These are phyloP conservation scores for Dactylis glomerata DNA, from an alignment of 176 grass and related monocot genomes.

Conservation along the genomic window DNA sequence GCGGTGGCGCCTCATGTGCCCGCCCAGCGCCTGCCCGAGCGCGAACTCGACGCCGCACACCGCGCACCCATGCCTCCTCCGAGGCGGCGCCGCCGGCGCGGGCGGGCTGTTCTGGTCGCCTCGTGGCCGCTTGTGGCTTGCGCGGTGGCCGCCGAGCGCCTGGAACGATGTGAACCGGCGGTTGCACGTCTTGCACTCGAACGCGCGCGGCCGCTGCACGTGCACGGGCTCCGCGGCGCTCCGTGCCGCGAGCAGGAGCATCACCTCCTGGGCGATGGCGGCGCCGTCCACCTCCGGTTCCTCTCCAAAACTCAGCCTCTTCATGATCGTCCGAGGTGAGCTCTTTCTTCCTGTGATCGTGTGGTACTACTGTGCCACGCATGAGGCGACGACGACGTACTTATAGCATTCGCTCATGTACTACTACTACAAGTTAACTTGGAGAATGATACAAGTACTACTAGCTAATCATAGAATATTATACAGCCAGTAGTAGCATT, in stretches of 20 bases:
- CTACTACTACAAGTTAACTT: too few relatives aligned
- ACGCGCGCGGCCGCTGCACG: slow-evolving; percentile 31
- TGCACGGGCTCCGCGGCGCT: background rate
- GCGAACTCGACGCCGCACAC: slow-evolving; percentile 62
- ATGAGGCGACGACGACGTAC: background rate
- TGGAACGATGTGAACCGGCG: slow-evolving; percentile 66
- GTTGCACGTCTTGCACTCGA: slow-evolving; percentile 61
- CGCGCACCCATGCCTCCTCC: slow-evolving; percentile 50
- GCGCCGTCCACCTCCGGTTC: slow-evolving; percentile 29
- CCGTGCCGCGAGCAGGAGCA: slow-evolving; percentile 29
- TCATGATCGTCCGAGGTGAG: background rate
- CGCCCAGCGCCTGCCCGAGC: slow-evolving; percentile 60
- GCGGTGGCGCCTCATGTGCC: slow-evolving; percentile 71
- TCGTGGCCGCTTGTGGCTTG: slow-evolving; percentile 50
- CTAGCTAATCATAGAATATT: background rate
- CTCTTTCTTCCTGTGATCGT: background rate
- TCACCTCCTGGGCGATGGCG: slow-evolving; percentile 30
- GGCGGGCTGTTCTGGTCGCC: background rate
- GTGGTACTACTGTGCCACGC: background rate
- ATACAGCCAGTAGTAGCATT: background rate
- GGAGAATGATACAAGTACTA: background rate
- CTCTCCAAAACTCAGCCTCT: slow-evolving; percentile 25
- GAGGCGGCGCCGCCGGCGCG: background rate
- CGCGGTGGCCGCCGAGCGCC: slow-evolving; percentile 64
- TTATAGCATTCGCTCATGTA: background rate